A percentile compares a stretch with the other conserved stretches of the same genome.
phyloP scores from a whole-genome alignment of 2,329 filamentous ascomycete species.

The Fusarium multiceps region DNA sequence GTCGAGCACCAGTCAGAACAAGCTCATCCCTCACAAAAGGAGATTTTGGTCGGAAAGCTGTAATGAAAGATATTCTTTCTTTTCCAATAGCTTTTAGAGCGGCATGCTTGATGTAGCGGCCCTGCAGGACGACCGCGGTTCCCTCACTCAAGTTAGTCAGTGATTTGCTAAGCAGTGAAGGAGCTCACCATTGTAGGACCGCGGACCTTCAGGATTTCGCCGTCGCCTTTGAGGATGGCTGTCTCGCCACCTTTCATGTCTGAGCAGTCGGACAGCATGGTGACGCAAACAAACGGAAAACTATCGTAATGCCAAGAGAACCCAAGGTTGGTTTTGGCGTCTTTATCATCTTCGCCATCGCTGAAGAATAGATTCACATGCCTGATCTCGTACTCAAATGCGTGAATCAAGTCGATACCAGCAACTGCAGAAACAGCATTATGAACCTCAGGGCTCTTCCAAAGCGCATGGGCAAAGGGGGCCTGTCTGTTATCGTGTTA shows the following conservation, averaged over 20 bases:
- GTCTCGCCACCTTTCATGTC: neutral
- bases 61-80: neutral
- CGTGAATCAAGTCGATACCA: constrained; percentile 64
- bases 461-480: constrained; percentile 66
- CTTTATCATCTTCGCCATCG: constrained; percentile 46
- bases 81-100: neutral
- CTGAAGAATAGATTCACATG: constrained; percentile 66
- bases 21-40: neutral
- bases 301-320: neutral
- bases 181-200: neutral
- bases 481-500: neutral
- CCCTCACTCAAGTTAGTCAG: neutral
- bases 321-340: neutral
- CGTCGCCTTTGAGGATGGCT: neutral
- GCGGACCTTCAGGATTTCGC: neutral
- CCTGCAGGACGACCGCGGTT: neutral
- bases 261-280: neutral
- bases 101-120: neutral
- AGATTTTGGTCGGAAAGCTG: neutral
- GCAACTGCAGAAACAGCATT: constrained; percentile 63
- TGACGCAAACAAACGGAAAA: neutral
- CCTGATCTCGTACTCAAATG: constrained; percentile 66
- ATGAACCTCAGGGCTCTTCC: constrained; percentile 57
- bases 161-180: neutral
- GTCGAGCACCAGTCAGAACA: neutral